Conservation (phyloP, 164 flowering plant genomes). For the Cinnamomum micranthum region DNA sequence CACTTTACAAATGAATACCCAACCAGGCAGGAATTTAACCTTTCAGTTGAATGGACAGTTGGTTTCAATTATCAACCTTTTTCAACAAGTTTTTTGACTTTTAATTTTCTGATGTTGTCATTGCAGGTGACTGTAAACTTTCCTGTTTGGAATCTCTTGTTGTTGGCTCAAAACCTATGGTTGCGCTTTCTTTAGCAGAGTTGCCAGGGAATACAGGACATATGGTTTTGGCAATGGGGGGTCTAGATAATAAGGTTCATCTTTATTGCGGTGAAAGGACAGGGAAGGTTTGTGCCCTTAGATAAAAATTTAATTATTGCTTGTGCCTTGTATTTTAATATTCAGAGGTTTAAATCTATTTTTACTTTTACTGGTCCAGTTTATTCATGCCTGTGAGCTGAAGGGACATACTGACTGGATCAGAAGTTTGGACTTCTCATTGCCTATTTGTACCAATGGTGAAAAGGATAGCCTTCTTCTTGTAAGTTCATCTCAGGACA, state of each 20-base stretch:
- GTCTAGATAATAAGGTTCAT: constrained; percentile 86
- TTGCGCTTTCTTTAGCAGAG: constrained; percentile 77
- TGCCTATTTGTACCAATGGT: constrained; percentile 43
- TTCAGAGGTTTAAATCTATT: constrained; percentile 6
- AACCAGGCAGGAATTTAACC: no score
- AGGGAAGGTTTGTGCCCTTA: constrained; percentile 53
- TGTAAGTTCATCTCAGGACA: constrained; percentile 96
- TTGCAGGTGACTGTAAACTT: constrained; percentile 68
- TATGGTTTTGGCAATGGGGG: constrained; percentile 85
- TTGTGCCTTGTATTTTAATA: not conserved
- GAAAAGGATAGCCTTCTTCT: constrained; percentile 50
- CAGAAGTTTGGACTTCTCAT: constrained; percentile 87
- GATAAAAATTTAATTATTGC: not conserved
- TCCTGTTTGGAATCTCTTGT: constrained; percentile 50
- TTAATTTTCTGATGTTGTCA: constrained; percentile 2
- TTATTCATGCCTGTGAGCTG: constrained; percentile 75
- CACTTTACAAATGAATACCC: no score
- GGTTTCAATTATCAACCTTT: no score
- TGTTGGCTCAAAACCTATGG: constrained; percentile 81
- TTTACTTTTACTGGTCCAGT: constrained; percentile 31
- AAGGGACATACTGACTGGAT: constrained; percentile 98
- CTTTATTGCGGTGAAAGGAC: constrained; percentile 67
- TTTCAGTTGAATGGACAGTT: no score
- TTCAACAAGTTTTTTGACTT: not conserved
- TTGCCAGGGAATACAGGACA: constrained; percentile 59